Base-by-base conservation (phyloP, 2,329 filamentous ascomycete species). In the Camillea tinctor region DNA sequence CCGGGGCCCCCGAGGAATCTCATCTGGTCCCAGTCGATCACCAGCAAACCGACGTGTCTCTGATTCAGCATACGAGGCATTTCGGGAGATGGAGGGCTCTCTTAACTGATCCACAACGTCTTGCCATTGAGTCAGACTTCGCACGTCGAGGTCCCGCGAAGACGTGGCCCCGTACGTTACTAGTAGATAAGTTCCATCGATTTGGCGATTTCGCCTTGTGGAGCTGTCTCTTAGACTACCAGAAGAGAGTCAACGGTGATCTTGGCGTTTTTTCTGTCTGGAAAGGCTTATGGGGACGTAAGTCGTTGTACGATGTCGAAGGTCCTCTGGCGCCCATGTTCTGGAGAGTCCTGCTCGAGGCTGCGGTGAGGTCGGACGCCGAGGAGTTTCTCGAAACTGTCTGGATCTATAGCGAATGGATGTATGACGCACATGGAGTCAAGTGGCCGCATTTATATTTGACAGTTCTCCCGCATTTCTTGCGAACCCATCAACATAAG, bases 401-500 rank as follows among this genome's bases (percentile, higher is more conserved):
- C 21, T 74, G 73, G 68, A 59, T 69, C 15, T 80, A 80, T 59
- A 77, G 76, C 44, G 74, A 79, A 61, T 79, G 77, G 70, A 77
- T 85, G 58, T 68, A 71, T 26, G 67, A 72, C 2, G 61, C 72
- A 2, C 72, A 78, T 54, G 64, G 69, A 26, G 76, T 76, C 13
- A 70, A 69, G 49, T 86, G 82, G 83, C 83, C 83, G 1, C 68
- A 76, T 13, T 68, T 85, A 2, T 85, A 86, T 64, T 69, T 71
- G n/a, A 79, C 73, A n/a, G 66, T 80, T 13, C 66, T 86, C 19
- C 71, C 76, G 20, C 73, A 74, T 62, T 78, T 79, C 52, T 71
- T 86, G 4, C 71, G 69, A 1, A 74, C 73, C 23, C 72, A 69
- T 24, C 71, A 77, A 50, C 76, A 75, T 55, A 69, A 72, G 1